Base-by-base conservation (phyloP, 805 yeast species). In the Pichia californica region DNA sequence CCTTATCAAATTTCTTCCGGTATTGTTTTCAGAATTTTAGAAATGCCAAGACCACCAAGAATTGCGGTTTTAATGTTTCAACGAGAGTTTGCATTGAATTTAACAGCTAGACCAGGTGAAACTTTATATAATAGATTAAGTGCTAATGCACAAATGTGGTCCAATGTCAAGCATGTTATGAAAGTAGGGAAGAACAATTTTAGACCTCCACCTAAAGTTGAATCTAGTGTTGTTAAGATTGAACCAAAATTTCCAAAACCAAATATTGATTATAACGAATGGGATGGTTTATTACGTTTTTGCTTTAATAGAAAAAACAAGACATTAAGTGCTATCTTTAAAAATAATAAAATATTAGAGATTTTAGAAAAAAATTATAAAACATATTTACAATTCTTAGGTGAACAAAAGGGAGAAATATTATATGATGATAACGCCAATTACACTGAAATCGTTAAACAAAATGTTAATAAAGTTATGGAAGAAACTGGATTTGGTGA, bases 131-230 rank as follows among this genome's bases (percentile, higher is more conserved):
- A 96, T 64, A 77, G 99, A 57, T 72, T 93, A 43, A 83, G 95
- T 27, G 98, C 96, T 26, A 93, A 93, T 59, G 98, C 93, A 1
- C 99, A 93, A 60, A 91, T 93, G 98, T 93, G 98, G 97, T 96
- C 97, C n/a, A 87, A 87, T 52, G 97, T 93, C 14, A 88, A 95
- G 7, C 99, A 93, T 62, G 86, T 93, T 42, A 93, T 93, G 99
- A 93, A 93, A 65, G 99, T 93, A 26, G 98, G 98, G 20, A 84
- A 81, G 60, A 93, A 93, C 61, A 93, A 93, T 59, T 93, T 93
- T 71, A 75, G 96, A 55, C 99, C 99, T 20, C 99, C 99, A 10
- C 99, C 99, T 46, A 89, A 93, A 63, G 99, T 93, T 45, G 99
- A 93, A 63, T 88, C 97, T 0, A 83, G 95, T 29, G 99, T 93